Evolutionary conservation across 1,284 basidiomycete genomes (phyloP), one percentile per base, ranked within the genome.

Genomic region (Ganoderma lucidum): DNA sequence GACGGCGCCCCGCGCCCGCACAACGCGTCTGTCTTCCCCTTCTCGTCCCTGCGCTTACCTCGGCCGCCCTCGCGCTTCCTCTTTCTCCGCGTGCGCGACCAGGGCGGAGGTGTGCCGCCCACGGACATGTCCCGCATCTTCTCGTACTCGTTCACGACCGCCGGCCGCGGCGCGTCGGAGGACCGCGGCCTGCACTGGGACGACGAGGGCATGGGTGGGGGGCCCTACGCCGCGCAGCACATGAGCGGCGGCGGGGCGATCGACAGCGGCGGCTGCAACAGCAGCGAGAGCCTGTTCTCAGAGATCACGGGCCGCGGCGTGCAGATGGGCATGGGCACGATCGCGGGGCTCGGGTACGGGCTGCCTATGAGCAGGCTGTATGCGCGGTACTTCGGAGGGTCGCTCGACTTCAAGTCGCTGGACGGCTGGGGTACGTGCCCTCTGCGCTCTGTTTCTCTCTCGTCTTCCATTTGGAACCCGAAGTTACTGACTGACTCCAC

Each of bases 101-200:
- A 94, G 75, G 96, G 96, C 3, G 95, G 95, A 19, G 95, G 95
- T 3, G 91, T 97, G 45, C 85, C 90, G 1, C 90, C 90, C 3
- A 82, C 86, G 9, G 89, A 96, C 77, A 88, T 96, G 83, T 82
- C 87, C 19, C 87, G 90, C 63, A 93, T 97, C 67, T 97, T 96
- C 80, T 94, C 93, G 30, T 97, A 97, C 78, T 94, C 95, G 6
- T 97, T 96, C 79, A 96, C 95, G 2, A 96, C 95, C 3, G 93
- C 92, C 15, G 88, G 88, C 14, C 75, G 79, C 41, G 72, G 68
- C 55, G 74, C 74, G 35, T 35, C 35, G 3, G 83, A 85, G 0
- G 69, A 72, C 15, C 63, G 69, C 3, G 80, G 82, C 41, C 78
- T 77, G 65, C 63, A 71, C 6, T 77, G 64, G 66, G 81, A 77